Evolutionary conservation across 2,329 filamentous ascomycete genomes (phyloP), one percentile per base, ranked within the genome.

Genomic region (Geosmithia morbida): DNA sequence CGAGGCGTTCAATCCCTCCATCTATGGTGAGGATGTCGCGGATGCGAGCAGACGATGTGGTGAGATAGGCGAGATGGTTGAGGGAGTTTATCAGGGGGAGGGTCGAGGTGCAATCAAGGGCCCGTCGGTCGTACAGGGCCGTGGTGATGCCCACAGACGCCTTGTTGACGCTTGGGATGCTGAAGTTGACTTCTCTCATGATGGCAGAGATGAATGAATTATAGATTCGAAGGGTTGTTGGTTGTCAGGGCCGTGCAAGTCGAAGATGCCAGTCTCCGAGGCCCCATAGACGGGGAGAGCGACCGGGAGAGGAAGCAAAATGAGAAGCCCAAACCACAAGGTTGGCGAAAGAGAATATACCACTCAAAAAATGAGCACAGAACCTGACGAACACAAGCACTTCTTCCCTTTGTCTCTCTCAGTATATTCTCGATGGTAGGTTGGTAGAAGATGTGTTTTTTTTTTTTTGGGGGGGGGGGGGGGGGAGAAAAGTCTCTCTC

Each of bases 131-230:
- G 66, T 98, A 98, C 52, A 98, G 79, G 63, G 92, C 94, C 49
- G 92, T 96, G 55, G 92, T 98, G 69, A 98, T 98, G 68, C 90
- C 90, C 61, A 95, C 89, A 50, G 90, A 95, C 60, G 92, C 92
- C 83, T 97, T 97, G 70, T 97, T 97, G 77, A 94, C 88, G 75
- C 92, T 96, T 48, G 92, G 90, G 64, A 97, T 96, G 71, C 89
- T 96, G 70, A 97, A 97, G 69, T 97, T 97, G 71, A 95, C 89
- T 79, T 98, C 92, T 72, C 92, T 87, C 92, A 98, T 98, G 68
- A 66, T 90, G 77, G 53, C 33, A 29, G 41, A 30, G 41, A 37
- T 42, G 45, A 19, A 46, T 11, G 33, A 3, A 3, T 37, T 11
- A 37, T 13, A 3, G 33, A 7, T 33, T 46, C 30, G 44, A 44